These are phyloP conservation scores for Albizia julibrissin DNA, from an alignment of 306 rosid species.

Conservation along the genomic window DNA sequence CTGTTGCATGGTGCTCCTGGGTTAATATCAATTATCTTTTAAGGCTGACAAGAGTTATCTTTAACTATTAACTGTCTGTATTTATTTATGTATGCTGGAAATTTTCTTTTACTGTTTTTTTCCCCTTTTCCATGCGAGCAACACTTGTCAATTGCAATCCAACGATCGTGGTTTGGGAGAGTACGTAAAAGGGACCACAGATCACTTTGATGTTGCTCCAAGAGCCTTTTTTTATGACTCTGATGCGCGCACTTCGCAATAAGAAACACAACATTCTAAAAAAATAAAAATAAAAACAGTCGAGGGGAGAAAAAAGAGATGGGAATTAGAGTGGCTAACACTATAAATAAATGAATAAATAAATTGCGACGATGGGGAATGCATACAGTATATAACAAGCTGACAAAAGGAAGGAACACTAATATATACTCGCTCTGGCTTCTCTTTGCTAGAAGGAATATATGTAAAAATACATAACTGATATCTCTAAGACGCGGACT, in stretches of 20 bases:
- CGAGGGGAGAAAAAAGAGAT: conserved; percentile 10
- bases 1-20: neutral
- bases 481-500: conserved; percentile 2
- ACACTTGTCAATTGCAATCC: neutral
- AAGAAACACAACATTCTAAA: neutral
- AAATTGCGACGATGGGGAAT: conserved; percentile 1
- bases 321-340: conserved; percentile 5
- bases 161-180: no score
- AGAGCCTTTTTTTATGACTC: conserved; percentile 16
- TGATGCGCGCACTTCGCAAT: conserved; percentile 29
- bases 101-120: neutral
- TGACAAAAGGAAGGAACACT: neutral
- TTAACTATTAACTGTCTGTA: neutral
- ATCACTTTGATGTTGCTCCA: conserved; percentile 31
- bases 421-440: neutral
- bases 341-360: conserved; percentile 13
- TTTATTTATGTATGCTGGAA: no score
- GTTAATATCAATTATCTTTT: conserved; percentile 22
- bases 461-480: conserved; percentile 1
- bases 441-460: neutral
- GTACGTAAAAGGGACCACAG: neutral
- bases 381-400: neutral
- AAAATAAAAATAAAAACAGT: neutral
- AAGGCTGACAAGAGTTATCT: conserved; percentile 11
- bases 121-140: neutral